Base-by-base conservation (phyloP, 1,284 basidiomycete genomes). In the Clitocybe nebularis region DNA sequence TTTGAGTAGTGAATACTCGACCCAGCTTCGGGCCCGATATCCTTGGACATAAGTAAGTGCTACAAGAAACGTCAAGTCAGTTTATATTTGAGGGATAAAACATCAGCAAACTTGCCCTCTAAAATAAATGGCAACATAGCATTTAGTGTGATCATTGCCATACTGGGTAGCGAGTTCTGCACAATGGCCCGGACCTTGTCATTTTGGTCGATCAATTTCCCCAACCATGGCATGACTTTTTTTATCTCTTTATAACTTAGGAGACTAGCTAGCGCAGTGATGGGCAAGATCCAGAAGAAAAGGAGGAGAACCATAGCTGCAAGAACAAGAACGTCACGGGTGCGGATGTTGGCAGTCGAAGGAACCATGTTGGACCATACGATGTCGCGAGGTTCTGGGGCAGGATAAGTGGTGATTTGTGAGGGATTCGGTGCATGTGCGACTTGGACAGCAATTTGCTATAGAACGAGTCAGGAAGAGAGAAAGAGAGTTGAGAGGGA, bases 341-440 rank as follows among this genome's bases (percentile, higher is more conserved):
- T 72, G 34, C 79, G 72, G 8, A 79, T 66, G 23, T 77, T 67
- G 23, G 72, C 60, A 3, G 72, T 64, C 0, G 84, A 76, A 44
- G 86, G 78, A 1, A 79, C 71, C 65, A 98, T 85, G 55, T 92
- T 94, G 30, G 81, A 74, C 96, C 95, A 99, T 13, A 97, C 81
- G 45, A 99, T 89, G 61, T 99, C 95, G 33, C 95, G 79, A 6
- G 95, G 95, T 60, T 99, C 95, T 0, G 93, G 94, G 0, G 95
- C 94, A 4, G 79, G 79, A 36, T 74, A 74, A 1, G 90, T 92
- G 9, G 72, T 68, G 39, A 79, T 75, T 57, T 85, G 75, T 43
- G 74, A 73, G 8, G 89, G 81, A 35, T 75, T 72, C 0, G 84
- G 74, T 2, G 84, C 79, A 60, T 94, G 89, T 0, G 88, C 89